These are phyloP conservation scores for Solanum aculeatissimum DNA, from an alignment of 305 asterid species.

Conservation along the genomic window DNA sequence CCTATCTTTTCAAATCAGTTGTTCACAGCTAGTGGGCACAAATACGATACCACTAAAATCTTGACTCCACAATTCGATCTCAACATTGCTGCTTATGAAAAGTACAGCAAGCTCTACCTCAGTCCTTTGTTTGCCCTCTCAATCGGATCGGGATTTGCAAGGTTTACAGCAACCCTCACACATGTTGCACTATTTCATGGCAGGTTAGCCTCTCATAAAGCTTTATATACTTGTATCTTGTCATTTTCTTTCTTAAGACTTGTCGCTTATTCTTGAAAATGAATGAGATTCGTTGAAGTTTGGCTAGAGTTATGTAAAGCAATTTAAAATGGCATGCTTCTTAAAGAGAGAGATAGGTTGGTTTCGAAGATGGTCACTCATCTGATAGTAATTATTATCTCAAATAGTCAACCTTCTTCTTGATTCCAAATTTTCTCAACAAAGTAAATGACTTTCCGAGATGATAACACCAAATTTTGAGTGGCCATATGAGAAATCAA, in stretches of 20 bases:
- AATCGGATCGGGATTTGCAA: conserved; percentile 91
- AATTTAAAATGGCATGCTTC: not conserved
- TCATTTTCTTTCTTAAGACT: not conserved
- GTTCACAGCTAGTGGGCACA: conserved; percentile 58
- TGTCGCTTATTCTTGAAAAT: not conserved
- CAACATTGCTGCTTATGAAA: conserved; percentile 57
- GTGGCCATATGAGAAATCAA: too few relatives aligned
- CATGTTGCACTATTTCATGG: conserved; percentile 92
- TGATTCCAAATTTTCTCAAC: not conserved
- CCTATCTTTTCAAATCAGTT: conserved; percentile 84
- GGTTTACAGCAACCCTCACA: conserved; percentile 91
- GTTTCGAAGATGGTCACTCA: not conserved
- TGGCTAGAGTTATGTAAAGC: not conserved
- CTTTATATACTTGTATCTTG: not conserved
- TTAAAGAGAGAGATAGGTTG: not conserved
- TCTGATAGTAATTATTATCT: not conserved
- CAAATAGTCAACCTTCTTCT: not conserved
- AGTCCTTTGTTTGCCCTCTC: conserved; percentile 96
- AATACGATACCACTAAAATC: conserved; percentile 69
- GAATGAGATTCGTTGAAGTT: not conserved
- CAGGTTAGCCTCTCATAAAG: conserved; percentile 33
- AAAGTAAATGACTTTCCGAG: too few relatives aligned
- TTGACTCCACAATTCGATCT: conserved; percentile 84
- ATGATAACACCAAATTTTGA: too few relatives aligned
- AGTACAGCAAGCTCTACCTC: conserved; percentile 84